phyloP scores from a whole-genome alignment of 2,329 filamentous ascomycete species.

The Ilyonectria destructans region DNA sequence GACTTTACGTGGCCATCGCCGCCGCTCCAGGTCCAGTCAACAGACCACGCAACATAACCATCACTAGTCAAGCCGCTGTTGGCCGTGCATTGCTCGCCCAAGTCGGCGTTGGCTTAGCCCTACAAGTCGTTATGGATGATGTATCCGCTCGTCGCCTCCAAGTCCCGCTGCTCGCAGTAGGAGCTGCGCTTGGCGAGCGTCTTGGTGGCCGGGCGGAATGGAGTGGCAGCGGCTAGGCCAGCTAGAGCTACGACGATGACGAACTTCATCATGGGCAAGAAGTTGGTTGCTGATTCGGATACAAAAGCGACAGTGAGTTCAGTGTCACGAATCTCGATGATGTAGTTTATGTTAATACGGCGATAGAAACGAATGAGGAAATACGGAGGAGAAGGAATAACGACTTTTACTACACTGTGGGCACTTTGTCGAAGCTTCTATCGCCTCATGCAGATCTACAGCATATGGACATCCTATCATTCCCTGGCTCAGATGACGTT shows the following conservation, averaged over 20 bases:
- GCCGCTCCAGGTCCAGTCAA: constrained; percentile 59
- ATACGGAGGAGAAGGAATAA: background rate
- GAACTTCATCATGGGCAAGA: constrained; percentile 3
- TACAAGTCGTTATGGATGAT: constrained; percentile 61
- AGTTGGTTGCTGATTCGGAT: background rate
- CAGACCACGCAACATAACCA: constrained; percentile 57
- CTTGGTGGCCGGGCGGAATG: background rate
- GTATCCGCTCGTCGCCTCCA: constrained; percentile 39
- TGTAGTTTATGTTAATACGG: background rate
- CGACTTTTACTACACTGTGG: background rate
- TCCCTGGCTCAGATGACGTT: constrained; percentile 15
- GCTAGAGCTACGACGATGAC: constrained; percentile 30
- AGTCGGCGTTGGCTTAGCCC: constrained; percentile 53
- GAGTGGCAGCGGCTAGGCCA: constrained; percentile 30
- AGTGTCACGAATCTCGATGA: background rate
- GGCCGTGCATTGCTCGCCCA: constrained; percentile 59
- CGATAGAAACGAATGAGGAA: constrained; percentile 1
- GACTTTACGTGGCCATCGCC: constrained; percentile 59
- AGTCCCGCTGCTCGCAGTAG: constrained; percentile 48
- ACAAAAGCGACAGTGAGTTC: background rate
- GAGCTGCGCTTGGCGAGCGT: constrained; percentile 9
- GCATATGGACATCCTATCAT: background rate
- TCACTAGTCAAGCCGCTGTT: constrained; percentile 53
- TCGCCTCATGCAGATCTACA: background rate
- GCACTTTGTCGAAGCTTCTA: background rate